These are phyloP conservation scores for Leccinum barrowsii DNA, from an alignment of 768 basidiomycete species.

Conservation along the genomic window DNA sequence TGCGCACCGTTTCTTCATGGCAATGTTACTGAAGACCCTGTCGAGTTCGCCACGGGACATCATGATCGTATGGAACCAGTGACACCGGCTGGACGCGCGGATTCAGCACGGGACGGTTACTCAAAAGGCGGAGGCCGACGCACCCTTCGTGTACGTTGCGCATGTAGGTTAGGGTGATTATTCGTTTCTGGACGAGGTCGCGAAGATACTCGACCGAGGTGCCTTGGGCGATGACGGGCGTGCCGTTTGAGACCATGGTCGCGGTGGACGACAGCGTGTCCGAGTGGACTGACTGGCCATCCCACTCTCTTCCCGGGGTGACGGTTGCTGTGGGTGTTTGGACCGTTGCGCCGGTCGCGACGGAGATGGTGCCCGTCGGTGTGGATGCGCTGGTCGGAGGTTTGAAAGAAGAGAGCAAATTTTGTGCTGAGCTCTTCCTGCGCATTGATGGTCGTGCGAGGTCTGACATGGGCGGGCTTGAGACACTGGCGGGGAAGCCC, in stretches of 20 bases:
- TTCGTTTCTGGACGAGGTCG: slow-evolving; percentile 78
- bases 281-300: slow-evolving; percentile 62
- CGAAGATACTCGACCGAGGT: slow-evolving; percentile 77
- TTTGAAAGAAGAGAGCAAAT: slow-evolving; percentile 75
- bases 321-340: slow-evolving; percentile 38
- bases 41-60: slow-evolving; percentile 73
- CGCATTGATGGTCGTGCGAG: slow-evolving; percentile 60
- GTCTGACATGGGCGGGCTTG: slow-evolving; percentile 30
- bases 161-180: slow-evolving; percentile 81
- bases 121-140: slow-evolving; percentile 26
- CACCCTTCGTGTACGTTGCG: slow-evolving; percentile 86
- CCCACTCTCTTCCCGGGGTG: slow-evolving; percentile 58
- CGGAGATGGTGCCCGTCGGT: slow-evolving; percentile 33
- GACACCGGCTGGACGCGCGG: slow-evolving; percentile 52
- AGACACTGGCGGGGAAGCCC: slow-evolving; percentile 16
- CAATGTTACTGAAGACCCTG: slow-evolving; percentile 64
- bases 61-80: slow-evolving; percentile 88
- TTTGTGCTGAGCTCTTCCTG: slow-evolving; percentile 83
- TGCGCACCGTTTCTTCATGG: slow-evolving; percentile 75
- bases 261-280: slow-evolving; percentile 41
- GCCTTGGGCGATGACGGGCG: slow-evolving; percentile 43
- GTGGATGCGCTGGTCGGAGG: slow-evolving; percentile 22
- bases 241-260: slow-evolving; percentile 35
- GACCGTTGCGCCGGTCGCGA: slow-evolving; percentile 33
- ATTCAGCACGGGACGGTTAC: slow-evolving; percentile 1